Evolutionary conservation across 2,329 filamentous ascomycete genomes (phyloP), one percentile per base, ranked within the genome.

Genomic region (Fusarium subtropicale): DNA sequence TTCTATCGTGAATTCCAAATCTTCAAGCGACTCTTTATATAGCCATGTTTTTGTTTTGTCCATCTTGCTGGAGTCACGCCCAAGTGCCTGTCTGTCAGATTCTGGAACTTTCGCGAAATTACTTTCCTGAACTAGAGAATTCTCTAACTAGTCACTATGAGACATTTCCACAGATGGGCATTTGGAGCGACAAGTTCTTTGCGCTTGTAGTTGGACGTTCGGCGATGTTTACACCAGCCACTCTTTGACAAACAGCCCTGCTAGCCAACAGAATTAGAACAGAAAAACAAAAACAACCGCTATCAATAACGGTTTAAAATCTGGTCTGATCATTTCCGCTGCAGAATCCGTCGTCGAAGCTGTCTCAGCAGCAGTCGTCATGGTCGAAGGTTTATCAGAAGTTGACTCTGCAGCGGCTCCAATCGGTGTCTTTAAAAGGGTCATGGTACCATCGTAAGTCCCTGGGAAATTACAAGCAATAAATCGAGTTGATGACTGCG

Each of bases 61-160:
- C 2, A 16, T 10, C 12, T 10, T 41, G 48, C 13, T 28, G 7
- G 13, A 16, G n/a, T 41, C 24, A 22, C 1, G 4, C 3, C 15
- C 13, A 16, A 36, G 24, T 10, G 7, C 24, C 28, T 16, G 16
- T 16, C 18, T 36, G 47, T 50, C 47, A 50, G 47, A 52, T 30
- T 52, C 48, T 41, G 20, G 48, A 52, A 52, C 24, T 13, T 52
- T 52, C 48, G 26, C 7, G 48, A 52, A 52, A 52, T 24, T 13
- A 30, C 48, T 30, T 51, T 30, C 20, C 10, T 39, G 13, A 1
- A n/a, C 34, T 11, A 13, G 9, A 30, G 13, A 10, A 22, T 51
- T 41, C 33, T 20, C 5, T 18, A 26, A 26, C 3, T 24, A 39
- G 4, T 41, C 4, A 22, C 12, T 13, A 11, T 22, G 48, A 39